phyloP scores from a whole-genome alignment of 2,329 filamentous ascomycete genomes.

The Aspergillus nomiae region DNA sequence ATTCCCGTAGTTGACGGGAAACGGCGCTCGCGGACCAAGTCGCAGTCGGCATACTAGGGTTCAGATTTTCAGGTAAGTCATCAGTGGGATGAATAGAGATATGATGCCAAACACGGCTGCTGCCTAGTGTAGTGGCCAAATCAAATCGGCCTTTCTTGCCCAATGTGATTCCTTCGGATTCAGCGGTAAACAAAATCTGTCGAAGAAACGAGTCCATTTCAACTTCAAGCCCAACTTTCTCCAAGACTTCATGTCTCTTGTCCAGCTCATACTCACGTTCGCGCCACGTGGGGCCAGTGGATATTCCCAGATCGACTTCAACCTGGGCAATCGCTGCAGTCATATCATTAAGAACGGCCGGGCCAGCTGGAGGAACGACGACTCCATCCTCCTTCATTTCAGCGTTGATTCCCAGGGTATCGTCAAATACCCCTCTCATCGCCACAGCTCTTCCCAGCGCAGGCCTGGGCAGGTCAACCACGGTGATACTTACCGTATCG shows the following conservation, averaged over 20 bases:
- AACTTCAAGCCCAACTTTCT: conserved; percentile 80
- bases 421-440: conserved; percentile 89
- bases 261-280: conserved; percentile 80
- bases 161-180: conserved; percentile 76
- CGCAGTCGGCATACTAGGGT: conserved; percentile 70
- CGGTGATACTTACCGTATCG: conserved; percentile 83
- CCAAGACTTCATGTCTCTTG: conserved; percentile 77
- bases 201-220: conserved; percentile 82
- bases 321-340: conserved; percentile 75
- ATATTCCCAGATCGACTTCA: conserved; percentile 77
- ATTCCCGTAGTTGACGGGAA: conserved; percentile 87
- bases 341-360: conserved; percentile 85
- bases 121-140: conserved; percentile 70
- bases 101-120: conserved; percentile 94
- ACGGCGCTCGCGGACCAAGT: conserved; percentile 92
- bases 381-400: conserved; percentile 98
- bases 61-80: conserved; percentile 72
- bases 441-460: conserved; percentile 83
- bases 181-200: conserved; percentile 76
- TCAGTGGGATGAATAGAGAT: conserved; percentile 90
- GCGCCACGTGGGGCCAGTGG: conserved; percentile 64
- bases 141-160: conserved; percentile 79
- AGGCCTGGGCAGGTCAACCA: conserved; percentile 82
- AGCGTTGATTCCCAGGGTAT: conserved; percentile 85
- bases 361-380: conserved; percentile 70